phyloP scores from a whole-genome alignment of 371 early-diverging fungal species.

The Polyrhizophydium stewartii region DNA sequence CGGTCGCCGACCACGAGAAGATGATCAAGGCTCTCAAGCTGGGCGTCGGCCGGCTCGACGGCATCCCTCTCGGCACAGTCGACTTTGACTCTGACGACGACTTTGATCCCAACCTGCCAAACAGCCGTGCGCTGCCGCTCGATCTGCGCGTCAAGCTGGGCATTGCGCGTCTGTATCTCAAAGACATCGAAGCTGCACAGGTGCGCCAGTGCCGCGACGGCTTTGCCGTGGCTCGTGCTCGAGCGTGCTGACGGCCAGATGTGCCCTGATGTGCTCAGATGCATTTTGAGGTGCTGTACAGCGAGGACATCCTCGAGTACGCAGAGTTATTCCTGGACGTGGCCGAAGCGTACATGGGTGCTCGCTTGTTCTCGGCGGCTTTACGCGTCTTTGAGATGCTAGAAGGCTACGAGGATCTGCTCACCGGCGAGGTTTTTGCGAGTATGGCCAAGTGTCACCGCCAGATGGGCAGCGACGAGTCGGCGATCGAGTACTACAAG shows the following conservation, averaged over 20 bases:
- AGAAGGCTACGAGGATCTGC: background rate
- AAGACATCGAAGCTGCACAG: conserved; percentile 60
- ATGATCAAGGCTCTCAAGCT: conserved; percentile 65
- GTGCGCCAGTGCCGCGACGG: conserved; percentile 29
- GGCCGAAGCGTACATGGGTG: conserved; percentile 73
- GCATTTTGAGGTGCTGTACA: conserved; percentile 65
- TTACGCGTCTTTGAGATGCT: conserved; percentile 48
- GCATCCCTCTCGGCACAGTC: background rate
- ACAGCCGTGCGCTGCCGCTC: conserved; percentile 54
- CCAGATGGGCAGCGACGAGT: conserved; percentile 61
- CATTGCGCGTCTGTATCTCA: conserved; percentile 70
- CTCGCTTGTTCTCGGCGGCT: conserved; percentile 61
- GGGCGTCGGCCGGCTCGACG: conserved; percentile 57
- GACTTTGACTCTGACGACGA: conserved; percentile 20
- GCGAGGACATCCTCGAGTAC: conserved; percentile 50
- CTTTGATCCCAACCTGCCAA: conserved; percentile 22
- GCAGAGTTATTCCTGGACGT: conserved; percentile 78
- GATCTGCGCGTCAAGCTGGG: conserved; percentile 84
- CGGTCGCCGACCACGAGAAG: conserved; percentile 67
- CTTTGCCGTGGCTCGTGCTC: background rate
- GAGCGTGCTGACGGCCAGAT: background rate
- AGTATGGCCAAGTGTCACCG: conserved; percentile 66
- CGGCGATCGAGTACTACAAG: conserved; percentile 60
- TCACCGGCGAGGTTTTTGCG: conserved; percentile 8
- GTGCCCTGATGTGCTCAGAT: conserved; percentile 23